phyloP scores from a whole-genome alignment of 2,329 filamentous ascomycete genomes.

The Xylaria multiplex region DNA sequence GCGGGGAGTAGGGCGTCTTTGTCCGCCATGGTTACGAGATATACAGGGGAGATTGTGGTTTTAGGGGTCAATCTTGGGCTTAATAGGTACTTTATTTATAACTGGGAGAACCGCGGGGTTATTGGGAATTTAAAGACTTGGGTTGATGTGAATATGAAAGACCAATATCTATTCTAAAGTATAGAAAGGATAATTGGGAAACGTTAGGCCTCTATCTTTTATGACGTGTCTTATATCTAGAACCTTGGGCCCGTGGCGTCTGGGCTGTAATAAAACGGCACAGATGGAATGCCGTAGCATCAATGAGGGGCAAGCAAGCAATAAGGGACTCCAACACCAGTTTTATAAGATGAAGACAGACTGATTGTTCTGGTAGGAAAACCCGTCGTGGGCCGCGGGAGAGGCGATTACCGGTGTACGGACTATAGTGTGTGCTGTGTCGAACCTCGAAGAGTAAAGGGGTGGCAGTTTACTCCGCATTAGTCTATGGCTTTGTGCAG shows the following conservation, averaged over 20 bases:
- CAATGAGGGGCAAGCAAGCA: constrained; percentile 10
- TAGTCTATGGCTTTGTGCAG: constrained; percentile 12
- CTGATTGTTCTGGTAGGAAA: background rate
- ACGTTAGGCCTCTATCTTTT: background rate
- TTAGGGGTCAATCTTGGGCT: background rate
- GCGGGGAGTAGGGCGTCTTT: constrained; percentile 37
- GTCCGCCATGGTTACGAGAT: constrained; percentile 27
- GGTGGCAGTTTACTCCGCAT: constrained; percentile 9
- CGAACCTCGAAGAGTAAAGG: background rate
- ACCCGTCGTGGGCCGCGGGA: background rate
- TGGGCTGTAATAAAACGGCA: background rate
- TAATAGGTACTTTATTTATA: too few species aligned
- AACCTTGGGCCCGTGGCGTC: background rate
- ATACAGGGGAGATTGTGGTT: background rate
- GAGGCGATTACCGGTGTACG: background rate
- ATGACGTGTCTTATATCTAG: background rate
- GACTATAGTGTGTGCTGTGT: background rate
- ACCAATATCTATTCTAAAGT: background rate
- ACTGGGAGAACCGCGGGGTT: background rate
- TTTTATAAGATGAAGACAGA: background rate
- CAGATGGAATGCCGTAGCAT: constrained; percentile 5
- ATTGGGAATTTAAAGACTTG: background rate
- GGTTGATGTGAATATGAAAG: background rate
- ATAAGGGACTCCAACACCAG: background rate
- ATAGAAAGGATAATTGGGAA: background rate